Percentiles rank a stretch among this genome's conserved stretches.
Conservation (phyloP, 129 eudicot species). For the Lactuca saligna region DNA sequence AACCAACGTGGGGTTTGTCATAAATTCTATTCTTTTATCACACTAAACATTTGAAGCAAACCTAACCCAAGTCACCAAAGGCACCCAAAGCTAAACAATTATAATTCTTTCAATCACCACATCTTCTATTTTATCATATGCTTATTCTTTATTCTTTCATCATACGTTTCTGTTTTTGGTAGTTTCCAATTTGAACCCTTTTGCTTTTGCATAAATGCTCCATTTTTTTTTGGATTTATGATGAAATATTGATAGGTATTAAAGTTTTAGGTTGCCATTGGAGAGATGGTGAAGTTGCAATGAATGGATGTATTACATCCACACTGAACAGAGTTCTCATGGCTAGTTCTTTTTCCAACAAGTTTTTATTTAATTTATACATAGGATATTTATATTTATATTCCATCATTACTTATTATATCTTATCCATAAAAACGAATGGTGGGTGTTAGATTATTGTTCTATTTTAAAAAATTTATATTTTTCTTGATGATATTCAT, state of each 20-base stretch:
- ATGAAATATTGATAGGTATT: conserved; percentile 23
- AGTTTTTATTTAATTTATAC: conserved; percentile 1
- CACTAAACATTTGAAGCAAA: conserved; percentile 45
- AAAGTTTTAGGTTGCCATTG: conserved; percentile 27
- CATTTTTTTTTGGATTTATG: conserved; percentile 34
- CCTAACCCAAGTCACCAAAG: conserved; percentile 58
- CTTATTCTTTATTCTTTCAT: conserved; percentile 32
- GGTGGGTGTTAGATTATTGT: conserved; percentile 32
- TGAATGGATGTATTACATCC: conserved; percentile 34
- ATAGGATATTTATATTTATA: conserved; percentile 6
- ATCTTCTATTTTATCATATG: conserved; percentile 67
- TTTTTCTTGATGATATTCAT: background rate
- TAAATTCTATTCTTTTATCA: conserved; percentile 43
- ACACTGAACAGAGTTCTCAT: conserved; percentile 53
- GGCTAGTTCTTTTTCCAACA: conserved; percentile 28
- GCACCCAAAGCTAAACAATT: conserved; percentile 57
- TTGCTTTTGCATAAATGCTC: conserved; percentile 59
- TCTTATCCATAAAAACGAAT: conserved; percentile 54
- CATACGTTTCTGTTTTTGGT: conserved; percentile 18
- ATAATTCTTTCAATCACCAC: conserved; percentile 68
- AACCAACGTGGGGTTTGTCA: conserved; percentile 80
- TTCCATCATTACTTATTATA: conserved; percentile 12
- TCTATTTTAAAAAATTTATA: background rate
- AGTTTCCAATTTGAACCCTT: conserved; percentile 52
- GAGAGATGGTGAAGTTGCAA: conserved; percentile 26